These are phyloP conservation scores for Vicia sativa DNA, from an alignment of 306 rosid genomes.

Conservation along the genomic window DNA sequence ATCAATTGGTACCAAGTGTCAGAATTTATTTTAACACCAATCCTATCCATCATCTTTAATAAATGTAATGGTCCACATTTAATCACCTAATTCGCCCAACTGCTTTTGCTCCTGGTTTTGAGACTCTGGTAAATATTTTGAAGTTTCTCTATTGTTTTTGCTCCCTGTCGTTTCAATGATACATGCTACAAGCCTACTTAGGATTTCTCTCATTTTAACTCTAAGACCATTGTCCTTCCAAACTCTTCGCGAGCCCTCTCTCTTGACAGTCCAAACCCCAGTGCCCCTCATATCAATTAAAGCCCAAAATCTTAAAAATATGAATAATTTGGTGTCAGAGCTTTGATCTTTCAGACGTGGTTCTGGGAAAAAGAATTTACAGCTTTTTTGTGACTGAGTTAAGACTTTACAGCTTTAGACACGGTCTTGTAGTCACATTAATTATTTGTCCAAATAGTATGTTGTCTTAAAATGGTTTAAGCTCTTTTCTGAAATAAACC, in stretches of 20 bases:
- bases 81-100: not conserved
- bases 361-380: not conserved
- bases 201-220: not conserved
- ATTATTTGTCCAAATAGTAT: not conserved
- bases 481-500: not conserved
- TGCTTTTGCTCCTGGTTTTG: not conserved
- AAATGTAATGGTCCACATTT: not conserved
- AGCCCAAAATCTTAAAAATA: not conserved
- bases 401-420: conserved; percentile 1
- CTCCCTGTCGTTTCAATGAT: not conserved
- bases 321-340: not conserved
- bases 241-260: not conserved
- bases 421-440: conserved; percentile 9
- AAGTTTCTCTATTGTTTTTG: not conserved
- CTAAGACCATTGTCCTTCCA: not conserved
- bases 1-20: too few species aligned
- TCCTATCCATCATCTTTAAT: not conserved
- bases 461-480: conserved; percentile 9
- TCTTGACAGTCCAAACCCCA: not conserved
- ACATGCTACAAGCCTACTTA: not conserved
- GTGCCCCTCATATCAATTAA: not conserved
- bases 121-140: not conserved
- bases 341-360: not conserved
- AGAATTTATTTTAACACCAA: not conserved
- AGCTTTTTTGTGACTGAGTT: too few species aligned